These are phyloP conservation scores for Candida tibetensis DNA, from an alignment of 805 yeast species.

Conservation along the genomic window DNA sequence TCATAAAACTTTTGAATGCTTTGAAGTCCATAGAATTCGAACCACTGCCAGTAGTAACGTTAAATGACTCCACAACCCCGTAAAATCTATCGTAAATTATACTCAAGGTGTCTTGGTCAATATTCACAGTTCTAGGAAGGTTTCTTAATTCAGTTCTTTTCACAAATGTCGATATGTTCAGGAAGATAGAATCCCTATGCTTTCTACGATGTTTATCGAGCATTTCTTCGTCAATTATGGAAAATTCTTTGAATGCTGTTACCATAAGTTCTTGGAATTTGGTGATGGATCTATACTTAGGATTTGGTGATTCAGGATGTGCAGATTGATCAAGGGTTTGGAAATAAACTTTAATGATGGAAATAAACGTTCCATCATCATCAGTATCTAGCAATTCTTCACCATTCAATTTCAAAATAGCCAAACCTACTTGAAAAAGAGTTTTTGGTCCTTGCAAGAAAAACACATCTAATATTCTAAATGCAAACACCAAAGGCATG, in stretches of 20 bases:
- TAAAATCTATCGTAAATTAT: constrained; percentile 84
- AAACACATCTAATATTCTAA: constrained; percentile 85
- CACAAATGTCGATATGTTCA: constrained; percentile 84
- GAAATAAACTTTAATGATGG: constrained; percentile 80
- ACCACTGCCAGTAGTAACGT: constrained; percentile 49
- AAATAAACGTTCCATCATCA: constrained; percentile 91
- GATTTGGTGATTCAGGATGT: constrained; percentile 66
- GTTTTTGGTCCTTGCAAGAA: constrained; percentile 87
- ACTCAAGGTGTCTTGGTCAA: constrained; percentile 57
- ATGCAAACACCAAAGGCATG: constrained; percentile 93
- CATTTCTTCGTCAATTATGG: constrained; percentile 71
- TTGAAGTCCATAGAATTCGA: constrained; percentile 69
- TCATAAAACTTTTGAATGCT: constrained; percentile 70
- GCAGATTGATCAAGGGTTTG: constrained; percentile 73
- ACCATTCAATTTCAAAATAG: constrained; percentile 84
- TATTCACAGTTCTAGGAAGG: constrained; percentile 67
- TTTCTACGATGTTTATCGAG: constrained; percentile 66
- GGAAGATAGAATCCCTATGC: constrained; percentile 73
- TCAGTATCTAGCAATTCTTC: constrained; percentile 73
- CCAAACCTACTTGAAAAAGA: constrained; percentile 89
- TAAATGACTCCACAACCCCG: constrained; percentile 65
- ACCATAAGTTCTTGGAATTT: constrained; percentile 88
- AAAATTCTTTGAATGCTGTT: constrained; percentile 88
- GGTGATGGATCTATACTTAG: constrained; percentile 64
- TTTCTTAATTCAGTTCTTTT: constrained; percentile 89